Evolutionary conservation across 2,329 filamentous ascomycete genomes (phyloP).

Genomic region (Penicillium sp.): DNA sequence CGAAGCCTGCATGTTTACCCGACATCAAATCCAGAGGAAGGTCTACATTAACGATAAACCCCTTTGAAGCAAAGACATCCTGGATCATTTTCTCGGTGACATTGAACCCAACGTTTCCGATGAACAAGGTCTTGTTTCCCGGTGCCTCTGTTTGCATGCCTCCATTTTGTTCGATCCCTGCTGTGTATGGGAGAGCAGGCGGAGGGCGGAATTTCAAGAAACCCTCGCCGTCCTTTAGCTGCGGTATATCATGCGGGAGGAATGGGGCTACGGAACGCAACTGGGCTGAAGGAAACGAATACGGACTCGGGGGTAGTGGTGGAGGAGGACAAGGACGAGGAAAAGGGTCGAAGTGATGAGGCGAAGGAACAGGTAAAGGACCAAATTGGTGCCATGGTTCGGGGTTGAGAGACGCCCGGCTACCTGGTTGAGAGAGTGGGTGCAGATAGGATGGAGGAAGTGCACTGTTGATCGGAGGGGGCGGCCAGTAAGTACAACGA

Average conservation of each 20-base stretch:
- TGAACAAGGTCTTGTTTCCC: conserved; percentile 30
- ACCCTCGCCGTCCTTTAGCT: background rate
- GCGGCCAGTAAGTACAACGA: background rate
- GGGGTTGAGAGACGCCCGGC: background rate
- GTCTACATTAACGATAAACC: conserved; percentile 34
- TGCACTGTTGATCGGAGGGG: no score
- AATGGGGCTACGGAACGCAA: background rate
- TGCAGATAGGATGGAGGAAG: background rate
- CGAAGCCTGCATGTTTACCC: conserved; percentile 38
- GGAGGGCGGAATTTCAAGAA: background rate
- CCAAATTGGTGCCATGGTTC: background rate
- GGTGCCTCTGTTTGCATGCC: background rate
- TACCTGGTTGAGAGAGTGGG: background rate
- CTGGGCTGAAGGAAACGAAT: background rate
- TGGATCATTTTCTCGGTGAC: conserved; percentile 34
- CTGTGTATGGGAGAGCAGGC: background rate
- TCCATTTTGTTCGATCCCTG: background rate
- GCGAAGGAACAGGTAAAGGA: background rate
- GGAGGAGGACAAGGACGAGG: background rate
- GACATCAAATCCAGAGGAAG: conserved; percentile 33
- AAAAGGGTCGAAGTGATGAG: background rate
- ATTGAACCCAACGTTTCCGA: conserved; percentile 39
- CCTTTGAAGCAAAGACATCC: conserved; percentile 36
- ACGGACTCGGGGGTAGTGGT: background rate
- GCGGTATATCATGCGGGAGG: background rate